Evolutionary conservation across 2,329 filamentous ascomycete genomes (phyloP), one percentile per base, ranked within the genome.

Genomic region (Amauroascus niger): DNA sequence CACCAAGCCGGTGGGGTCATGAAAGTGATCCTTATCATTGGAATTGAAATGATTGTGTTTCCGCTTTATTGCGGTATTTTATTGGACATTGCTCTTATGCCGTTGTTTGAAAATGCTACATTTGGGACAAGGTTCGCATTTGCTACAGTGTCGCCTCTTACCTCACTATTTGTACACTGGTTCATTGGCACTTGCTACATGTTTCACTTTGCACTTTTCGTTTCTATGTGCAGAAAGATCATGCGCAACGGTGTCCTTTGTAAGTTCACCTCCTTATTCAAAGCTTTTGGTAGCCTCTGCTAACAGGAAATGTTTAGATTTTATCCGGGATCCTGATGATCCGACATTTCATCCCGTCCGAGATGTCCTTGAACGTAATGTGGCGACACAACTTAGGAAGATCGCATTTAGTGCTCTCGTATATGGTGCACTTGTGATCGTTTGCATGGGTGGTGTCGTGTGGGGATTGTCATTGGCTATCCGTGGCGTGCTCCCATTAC

Each of bases 121-220:
- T 70, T 96, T 49, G 78, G 79, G 58, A 88, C 87, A 6, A 82
- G 93, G 20, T 73, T 95, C 49, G 74, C 82, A 3, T 98, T 95
- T 64, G 88, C 88, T 1, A 74, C 81, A 52, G 77, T 82, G 57
- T 88, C 85, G 57, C 93, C 93, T 0, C 79, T 91, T 60, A 96
- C 89, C 0, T 95, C 91, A 13, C 81, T 94, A 13, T 98, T 98
- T 67, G 86, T 97, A 50, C 93, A 98, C 68, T 98, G 93, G 93
- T 98, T 98, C 65, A 85, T 96, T 54, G 93, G 93, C 47, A 98
- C 93, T 2, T 95, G 90, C 58, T 98, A 98, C 70, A 98, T 98
- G 94, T 98, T 98, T 72, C 93, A 98, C 67, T 98, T 98, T 67
- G 93, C 93, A 4, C 79, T 98, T 2, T 98, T 98, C 66, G 93